These are phyloP conservation scores for Botrytis squamosa DNA, from an alignment of 2,329 filamentous ascomycete species.

Conservation along the genomic window DNA sequence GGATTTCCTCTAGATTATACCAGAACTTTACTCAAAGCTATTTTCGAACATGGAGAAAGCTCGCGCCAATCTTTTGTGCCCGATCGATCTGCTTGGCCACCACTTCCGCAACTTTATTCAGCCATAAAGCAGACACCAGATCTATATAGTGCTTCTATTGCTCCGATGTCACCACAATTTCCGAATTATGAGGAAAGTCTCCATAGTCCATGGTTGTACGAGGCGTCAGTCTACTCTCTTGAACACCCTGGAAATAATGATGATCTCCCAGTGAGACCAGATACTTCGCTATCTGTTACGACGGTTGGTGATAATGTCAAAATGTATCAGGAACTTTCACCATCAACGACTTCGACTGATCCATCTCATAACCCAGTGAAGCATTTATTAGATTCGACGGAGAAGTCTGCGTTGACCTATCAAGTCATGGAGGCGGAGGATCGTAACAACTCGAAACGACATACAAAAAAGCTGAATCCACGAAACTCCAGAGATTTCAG, in stretches of 20 bases:
- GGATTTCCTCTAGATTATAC: conserved; percentile 29
- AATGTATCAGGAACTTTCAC: conserved; percentile 11
- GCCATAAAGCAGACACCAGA: background rate
- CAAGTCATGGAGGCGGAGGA: conserved; percentile 3
- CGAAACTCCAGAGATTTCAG: conserved; percentile 4
- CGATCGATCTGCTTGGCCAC: conserved; percentile 24
- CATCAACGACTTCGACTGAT: background rate
- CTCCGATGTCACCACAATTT: background rate
- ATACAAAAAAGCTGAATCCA: background rate
- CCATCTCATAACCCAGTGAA: background rate
- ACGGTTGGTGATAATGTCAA: conserved; percentile 5
- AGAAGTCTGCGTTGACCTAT: background rate
- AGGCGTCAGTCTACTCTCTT: conserved; percentile 12
- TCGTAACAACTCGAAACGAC: conserved; percentile 5
- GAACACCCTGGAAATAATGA: background rate
- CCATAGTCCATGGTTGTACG: background rate
- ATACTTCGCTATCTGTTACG: conserved; percentile 7
- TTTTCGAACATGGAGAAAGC: conserved; percentile 24
- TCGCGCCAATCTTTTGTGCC: conserved; percentile 7
- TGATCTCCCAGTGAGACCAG: background rate
- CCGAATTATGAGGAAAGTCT: background rate
- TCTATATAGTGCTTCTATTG: background rate
- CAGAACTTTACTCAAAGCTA: conserved; percentile 21
- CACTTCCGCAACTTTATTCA: background rate
- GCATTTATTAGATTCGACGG: background rate